Conservation (phyloP, 2,329 filamentous ascomycete species). For the Phialocephala subalpina region DNA sequence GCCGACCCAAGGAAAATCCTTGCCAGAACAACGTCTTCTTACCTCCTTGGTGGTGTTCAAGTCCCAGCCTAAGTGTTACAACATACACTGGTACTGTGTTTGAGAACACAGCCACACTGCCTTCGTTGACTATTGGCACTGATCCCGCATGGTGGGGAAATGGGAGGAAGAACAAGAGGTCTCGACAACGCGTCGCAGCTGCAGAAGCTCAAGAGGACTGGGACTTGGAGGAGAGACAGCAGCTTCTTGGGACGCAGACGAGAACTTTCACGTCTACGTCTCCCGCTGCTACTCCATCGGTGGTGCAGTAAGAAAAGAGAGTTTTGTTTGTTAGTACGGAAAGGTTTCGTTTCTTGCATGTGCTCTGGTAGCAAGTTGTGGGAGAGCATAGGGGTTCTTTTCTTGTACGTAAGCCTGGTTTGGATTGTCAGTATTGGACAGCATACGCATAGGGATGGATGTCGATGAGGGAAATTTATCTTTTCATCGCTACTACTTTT, state of each 20-base stretch:
- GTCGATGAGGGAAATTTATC: background rate
- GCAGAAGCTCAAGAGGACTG: background rate
- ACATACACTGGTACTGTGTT: constrained; percentile 2
- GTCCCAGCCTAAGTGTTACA: background rate
- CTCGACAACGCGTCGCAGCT: background rate
- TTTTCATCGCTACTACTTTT: background rate
- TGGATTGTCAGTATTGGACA: background rate
- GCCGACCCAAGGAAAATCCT: background rate
- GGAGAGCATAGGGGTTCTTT: background rate
- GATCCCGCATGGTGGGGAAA: background rate
- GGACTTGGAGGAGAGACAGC: background rate
- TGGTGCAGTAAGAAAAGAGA: background rate
- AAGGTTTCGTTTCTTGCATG: background rate
- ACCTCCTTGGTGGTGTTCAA: background rate
- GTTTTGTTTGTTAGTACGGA: background rate
- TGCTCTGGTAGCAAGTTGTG: background rate
- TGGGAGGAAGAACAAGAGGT: background rate
- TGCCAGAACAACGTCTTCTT: background rate
- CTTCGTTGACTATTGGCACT: background rate
- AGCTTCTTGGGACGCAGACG: background rate
- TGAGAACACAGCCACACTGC: constrained; percentile 6
- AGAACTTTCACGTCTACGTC: background rate
- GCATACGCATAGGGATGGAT: background rate
- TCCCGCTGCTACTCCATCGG: background rate
- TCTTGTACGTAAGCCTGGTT: background rate